Percentiles rank a stretch among this genome's conserved stretches.
Conservation (phyloP, 768 basidiomycete genomes). For the Auriscalpium microsporum region DNA sequence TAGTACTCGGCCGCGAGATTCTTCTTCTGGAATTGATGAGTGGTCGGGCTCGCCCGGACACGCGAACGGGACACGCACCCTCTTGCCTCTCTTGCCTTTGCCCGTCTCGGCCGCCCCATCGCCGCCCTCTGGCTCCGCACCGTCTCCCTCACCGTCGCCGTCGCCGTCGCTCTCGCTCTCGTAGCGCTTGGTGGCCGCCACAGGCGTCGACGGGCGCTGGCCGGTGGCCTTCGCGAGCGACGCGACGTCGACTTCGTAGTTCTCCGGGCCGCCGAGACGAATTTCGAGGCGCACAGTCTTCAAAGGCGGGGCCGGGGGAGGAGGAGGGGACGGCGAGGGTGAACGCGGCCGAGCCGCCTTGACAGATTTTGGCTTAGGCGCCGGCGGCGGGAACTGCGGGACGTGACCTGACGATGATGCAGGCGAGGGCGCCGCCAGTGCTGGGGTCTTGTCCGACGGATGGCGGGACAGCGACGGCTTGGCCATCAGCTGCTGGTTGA, state of each 20-base stretch:
- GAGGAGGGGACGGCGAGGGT: conserved; percentile 52
- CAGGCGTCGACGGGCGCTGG: conserved; percentile 53
- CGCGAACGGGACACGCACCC: conserved; percentile 12
- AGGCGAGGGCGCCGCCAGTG: no score
- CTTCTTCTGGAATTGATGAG: conserved; percentile 31
- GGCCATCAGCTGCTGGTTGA: not conserved
- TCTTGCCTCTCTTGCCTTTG: conserved; percentile 32
- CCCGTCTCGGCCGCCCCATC: conserved; percentile 24
- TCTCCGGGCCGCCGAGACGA: conserved; percentile 58
- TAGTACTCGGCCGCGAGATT: conserved; percentile 67
- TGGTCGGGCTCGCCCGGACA: not conserved
- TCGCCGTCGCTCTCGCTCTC: conserved; percentile 54
- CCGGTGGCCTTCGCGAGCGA: conserved; percentile 52
- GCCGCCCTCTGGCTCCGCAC: conserved; percentile 8
- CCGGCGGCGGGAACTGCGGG: conserved; percentile 14
- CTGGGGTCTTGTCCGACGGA: conserved; percentile 5
- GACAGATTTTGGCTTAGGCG: conserved; percentile 44
- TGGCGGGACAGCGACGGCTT: conserved; percentile 8
- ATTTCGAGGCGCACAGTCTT: conserved; percentile 66
- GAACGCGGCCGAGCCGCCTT: conserved; percentile 34
- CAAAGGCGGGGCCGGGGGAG: conserved; percentile 38
- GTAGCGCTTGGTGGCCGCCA: conserved; percentile 25
- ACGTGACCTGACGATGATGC: no score
- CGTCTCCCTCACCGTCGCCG: conserved; percentile 33
- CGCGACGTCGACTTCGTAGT: conserved; percentile 67